Base-by-base conservation (phyloP, 768 basidiomycete genomes). In the Lentinula detonsa region DNA sequence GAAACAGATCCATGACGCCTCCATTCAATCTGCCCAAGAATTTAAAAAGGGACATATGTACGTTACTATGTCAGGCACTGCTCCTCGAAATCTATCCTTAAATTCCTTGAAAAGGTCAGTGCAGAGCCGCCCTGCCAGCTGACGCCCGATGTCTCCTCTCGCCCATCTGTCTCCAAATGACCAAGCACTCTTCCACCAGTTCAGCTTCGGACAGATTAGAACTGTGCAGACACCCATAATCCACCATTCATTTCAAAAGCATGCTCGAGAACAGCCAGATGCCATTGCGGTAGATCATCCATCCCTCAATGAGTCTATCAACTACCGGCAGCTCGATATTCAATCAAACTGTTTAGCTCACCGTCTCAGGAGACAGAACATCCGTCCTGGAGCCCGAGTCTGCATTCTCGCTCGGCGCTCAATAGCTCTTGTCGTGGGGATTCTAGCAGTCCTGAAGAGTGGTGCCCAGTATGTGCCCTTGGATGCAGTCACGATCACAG, bases 391-490 rank as follows among this genome's bases (percentile, higher is more conserved):
- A 6, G 67, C 71, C 43, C 72, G 78, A 16, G 78, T 81, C 50
- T 79, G 78, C 62, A 72, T 81, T 31, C 72, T 82, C n/a, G 75
- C 74, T 16, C 72, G 75, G 45, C 74, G 81, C 28, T 80, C 79
- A 2, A 70, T 81, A 10, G 61, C 70, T 15, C 71, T 81, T 63
- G 67, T 81, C 11, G 68, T 79, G 34, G 79, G 69, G 3, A 78
- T 82, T 58, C 59, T 81, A n/a, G 78, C 77, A 1, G 67, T 76
- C 1, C 69, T 82, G 53, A 81, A 81, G 67, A 73, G 74, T 13
- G 81, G 80, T 8, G 80, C 70, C 1, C 73, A 77, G 18, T 82
- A 82, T 62, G 76, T 81, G 0, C 81, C 80, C 10, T 67, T 82
- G 21, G 81, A 82, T 64, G 79, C 75, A 5, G 70, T 72, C 28